These are phyloP conservation scores for Colletotrichum magnum DNA, from an alignment of 2,329 filamentous ascomycete species.

Conservation along the genomic window DNA sequence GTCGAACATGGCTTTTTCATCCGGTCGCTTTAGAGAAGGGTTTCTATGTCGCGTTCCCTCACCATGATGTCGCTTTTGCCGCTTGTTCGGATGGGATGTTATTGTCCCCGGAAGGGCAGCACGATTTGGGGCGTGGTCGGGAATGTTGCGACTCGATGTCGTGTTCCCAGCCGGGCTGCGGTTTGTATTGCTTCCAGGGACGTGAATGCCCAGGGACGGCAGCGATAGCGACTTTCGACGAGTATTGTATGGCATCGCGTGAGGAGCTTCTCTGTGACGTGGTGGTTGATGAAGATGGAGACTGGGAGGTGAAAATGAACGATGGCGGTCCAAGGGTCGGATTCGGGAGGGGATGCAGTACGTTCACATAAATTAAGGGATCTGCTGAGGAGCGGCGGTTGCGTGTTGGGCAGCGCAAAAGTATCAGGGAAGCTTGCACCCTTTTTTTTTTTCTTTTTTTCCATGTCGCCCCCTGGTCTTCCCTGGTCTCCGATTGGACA, in stretches of 20 bases:
- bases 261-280: not conserved
- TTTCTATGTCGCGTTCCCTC: constrained; percentile 48
- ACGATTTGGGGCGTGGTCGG: constrained; percentile 40
- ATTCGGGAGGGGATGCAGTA: not conserved
- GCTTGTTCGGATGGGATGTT: constrained; percentile 69
- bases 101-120: constrained; percentile 22
- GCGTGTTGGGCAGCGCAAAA: not conserved
- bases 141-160: constrained; percentile 39
- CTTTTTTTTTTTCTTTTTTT: not conserved
- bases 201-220: constrained; percentile 91
- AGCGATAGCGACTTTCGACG: constrained; percentile 95
- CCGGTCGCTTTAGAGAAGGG: constrained; percentile 40
- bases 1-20: constrained; percentile 65
- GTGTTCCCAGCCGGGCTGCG: constrained; percentile 67
- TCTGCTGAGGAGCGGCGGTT: not conserved
- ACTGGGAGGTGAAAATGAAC: no score
- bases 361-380: not conserved
- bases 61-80: constrained; percentile 84
- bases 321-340: no score
- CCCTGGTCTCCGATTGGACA: no score
- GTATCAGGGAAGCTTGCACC: not conserved
- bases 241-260: constrained; percentile 93
- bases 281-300: no score
- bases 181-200: constrained; percentile 77
- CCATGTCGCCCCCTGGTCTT: no score